These are phyloP conservation scores for Vigna reflexopilosa DNA, from an alignment of 306 rosid genomes.

Conservation along the genomic window DNA sequence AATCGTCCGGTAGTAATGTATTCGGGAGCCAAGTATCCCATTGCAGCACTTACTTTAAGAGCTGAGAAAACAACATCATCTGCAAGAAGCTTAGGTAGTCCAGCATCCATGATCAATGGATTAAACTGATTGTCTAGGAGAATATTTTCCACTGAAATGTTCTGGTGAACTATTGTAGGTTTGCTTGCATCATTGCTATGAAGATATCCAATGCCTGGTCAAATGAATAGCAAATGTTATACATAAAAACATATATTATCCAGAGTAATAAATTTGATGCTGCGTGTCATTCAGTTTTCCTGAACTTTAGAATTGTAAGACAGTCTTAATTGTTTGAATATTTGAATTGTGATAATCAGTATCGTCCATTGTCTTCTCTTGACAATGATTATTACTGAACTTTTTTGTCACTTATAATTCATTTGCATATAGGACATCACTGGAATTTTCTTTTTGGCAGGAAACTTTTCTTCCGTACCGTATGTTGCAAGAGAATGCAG, in stretches of 20 bases:
- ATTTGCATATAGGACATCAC: constrained; percentile 10
- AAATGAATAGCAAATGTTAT: constrained; percentile 32
- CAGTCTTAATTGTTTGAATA: constrained; percentile 17
- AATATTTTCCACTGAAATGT: constrained; percentile 83
- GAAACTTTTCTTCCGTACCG: constrained; percentile 12
- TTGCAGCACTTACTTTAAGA: constrained; percentile 94
- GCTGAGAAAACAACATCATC: constrained; percentile 91
- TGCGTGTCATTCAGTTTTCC: constrained; percentile 14
- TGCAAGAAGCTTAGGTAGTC: constrained; percentile 88
- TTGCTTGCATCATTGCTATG: constrained; percentile 69
- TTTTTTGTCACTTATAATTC: background rate
- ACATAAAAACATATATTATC: constrained; percentile 12
- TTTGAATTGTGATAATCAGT: background rate
- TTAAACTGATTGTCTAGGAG: constrained; percentile 73
- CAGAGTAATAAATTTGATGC: background rate
- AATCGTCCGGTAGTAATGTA: constrained; percentile 91
- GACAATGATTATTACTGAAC: background rate
- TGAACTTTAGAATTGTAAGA: background rate
- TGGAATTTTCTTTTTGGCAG: background rate
- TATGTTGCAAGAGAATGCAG: constrained; percentile 16
- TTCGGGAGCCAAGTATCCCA: constrained; percentile 98
- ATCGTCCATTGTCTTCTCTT: constrained; percentile 12
- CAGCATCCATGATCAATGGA: constrained; percentile 81
- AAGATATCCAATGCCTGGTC: constrained; percentile 80
- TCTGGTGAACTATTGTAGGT: constrained; percentile 85